Conservation (phyloP, 2,329 filamentous ascomycete genomes). For the Penicillium digitatum region DNA sequence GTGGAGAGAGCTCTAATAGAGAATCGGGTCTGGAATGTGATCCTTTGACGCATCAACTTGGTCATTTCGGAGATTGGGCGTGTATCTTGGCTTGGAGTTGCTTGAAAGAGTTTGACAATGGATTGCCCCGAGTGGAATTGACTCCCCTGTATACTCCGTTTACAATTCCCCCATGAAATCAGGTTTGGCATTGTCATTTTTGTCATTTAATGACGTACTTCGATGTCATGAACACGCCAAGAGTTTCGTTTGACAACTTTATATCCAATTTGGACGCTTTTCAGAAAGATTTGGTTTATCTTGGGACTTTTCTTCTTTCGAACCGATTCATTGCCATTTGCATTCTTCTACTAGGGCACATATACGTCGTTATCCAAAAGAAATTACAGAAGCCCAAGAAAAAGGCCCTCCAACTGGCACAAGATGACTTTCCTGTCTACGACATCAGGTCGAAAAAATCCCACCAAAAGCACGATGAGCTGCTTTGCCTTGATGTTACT, state of each 20-base stretch:
- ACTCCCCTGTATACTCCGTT: neutral
- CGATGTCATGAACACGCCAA: constrained; percentile 8
- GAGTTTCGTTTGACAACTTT: neutral
- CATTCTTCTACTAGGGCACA: too few relatives aligned
- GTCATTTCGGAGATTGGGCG: neutral
- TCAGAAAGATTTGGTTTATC: neutral
- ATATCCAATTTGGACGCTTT: neutral
- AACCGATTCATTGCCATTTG: too few relatives aligned
- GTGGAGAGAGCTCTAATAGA: neutral
- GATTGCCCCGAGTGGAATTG: neutral
- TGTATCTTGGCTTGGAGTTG: neutral
- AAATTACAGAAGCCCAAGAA: too few relatives aligned
- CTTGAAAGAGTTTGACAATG: neutral
- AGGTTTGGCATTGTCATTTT: neutral
- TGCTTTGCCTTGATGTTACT: too few relatives aligned
- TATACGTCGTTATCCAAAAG: too few relatives aligned
- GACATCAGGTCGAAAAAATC: too few relatives aligned
- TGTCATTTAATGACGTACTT: constrained; percentile 3
- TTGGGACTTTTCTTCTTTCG: too few relatives aligned
- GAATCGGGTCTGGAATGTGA: neutral
- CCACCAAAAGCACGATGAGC: too few relatives aligned
- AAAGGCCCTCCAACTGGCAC: too few relatives aligned
- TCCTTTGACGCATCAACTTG: neutral
- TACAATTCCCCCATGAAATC: neutral
- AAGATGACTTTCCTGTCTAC: too few relatives aligned